Evolutionary conservation across 805 yeast species (phyloP).

Genomic region (Wickerhamomyces sydowiorum): DNA sequence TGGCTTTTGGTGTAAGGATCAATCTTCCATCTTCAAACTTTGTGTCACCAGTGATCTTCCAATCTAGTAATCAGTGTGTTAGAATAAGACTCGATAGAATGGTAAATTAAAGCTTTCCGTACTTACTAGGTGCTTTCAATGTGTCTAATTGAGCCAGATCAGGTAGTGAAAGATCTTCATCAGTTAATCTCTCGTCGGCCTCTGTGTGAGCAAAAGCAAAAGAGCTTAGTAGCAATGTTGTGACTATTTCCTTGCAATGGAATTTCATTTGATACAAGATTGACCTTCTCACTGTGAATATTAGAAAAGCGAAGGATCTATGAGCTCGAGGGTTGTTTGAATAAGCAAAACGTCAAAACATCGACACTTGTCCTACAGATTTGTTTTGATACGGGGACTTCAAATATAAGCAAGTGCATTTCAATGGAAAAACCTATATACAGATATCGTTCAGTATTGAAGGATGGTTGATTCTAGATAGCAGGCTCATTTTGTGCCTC

Average conservation of each 20-base stretch:
- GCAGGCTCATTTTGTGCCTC: conserved; percentile 1
- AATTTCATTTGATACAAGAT: neutral
- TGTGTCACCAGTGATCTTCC: conserved; percentile 36
- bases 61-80: conserved; percentile 21
- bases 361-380: neutral
- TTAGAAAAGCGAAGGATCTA: no score
- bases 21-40: conserved; percentile 47
- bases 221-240: neutral
- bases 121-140: conserved; percentile 14
- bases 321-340: no score
- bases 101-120: neutral
- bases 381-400: neutral
- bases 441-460: neutral
- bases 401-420: neutral
- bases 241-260: neutral
- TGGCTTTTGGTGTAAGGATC: conserved; percentile 39
- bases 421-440: no score
- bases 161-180: conserved; percentile 30
- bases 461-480: neutral
- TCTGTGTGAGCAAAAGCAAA: conserved; percentile 12
- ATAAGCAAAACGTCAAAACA: neutral
- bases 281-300: neutral
- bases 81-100: conserved; percentile 1
- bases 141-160: conserved; percentile 28
- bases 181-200: conserved; percentile 19